These are phyloP conservation scores for Aegle marmelos DNA, from an alignment of 345 rosid genomes.

Conservation along the genomic window DNA sequence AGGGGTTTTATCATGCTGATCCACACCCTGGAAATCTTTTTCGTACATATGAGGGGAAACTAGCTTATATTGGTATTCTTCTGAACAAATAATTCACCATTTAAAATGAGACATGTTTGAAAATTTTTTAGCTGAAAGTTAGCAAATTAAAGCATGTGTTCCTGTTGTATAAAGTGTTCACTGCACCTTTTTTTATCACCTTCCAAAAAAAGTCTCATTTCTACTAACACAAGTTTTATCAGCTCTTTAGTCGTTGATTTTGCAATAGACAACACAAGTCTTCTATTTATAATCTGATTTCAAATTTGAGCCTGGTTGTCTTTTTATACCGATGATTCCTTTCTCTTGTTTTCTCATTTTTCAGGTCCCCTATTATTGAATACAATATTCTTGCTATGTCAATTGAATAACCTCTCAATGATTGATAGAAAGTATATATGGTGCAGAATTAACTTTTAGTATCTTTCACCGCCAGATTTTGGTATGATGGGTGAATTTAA, in stretches of 20 bases:
- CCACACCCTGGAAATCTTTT: conserved; percentile 98
- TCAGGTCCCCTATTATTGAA: not conserved
- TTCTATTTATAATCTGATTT: not conserved
- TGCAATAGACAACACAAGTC: not conserved
- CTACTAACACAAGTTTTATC: not conserved
- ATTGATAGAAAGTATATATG: conserved; percentile 6
- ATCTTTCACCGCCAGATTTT: conserved; percentile 62
- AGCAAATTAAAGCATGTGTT: not conserved
- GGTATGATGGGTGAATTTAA: conserved; percentile 99
- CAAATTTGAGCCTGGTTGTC: not conserved
- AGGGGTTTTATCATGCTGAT: conserved; percentile 98
- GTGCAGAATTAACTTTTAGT: conserved; percentile 28
- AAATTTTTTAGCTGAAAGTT: not conserved
- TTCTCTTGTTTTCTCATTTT: not conserved
- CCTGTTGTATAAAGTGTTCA: not conserved
- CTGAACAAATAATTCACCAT: not conserved
- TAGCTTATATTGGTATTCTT: conserved; percentile 82
- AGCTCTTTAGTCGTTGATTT: not conserved
- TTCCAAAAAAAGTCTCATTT: not conserved
- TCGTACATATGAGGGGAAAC: conserved; percentile 82
- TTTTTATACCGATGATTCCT: not conserved
- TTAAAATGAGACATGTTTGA: not conserved
- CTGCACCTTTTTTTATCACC: not conserved
- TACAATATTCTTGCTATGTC: not conserved
- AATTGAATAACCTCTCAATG: conserved; percentile 4